Conservation (phyloP, 768 basidiomycete genomes). For the Cubamyces sp. region DNA sequence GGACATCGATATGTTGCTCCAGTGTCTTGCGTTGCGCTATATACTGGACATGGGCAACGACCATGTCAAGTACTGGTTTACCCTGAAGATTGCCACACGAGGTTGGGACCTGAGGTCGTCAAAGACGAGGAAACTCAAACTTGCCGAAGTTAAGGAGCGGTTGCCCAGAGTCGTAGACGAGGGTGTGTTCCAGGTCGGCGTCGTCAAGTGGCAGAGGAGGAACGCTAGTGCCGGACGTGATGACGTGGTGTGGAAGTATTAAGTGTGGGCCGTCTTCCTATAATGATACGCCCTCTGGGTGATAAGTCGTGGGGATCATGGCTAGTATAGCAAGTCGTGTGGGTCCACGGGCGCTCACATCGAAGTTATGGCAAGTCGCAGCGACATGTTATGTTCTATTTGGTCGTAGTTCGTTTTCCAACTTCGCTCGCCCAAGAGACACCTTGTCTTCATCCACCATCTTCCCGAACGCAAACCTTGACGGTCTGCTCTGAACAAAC, state of each 20-base stretch:
- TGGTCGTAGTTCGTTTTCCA: slow-evolving; percentile 16
- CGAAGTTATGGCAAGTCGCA: too few species aligned
- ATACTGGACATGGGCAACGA: background rate
- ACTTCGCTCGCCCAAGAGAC: background rate
- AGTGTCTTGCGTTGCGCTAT: background rate
- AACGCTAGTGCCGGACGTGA: background rate
- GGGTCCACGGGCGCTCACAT: background rate
- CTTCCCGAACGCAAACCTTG: slow-evolving; percentile 7
- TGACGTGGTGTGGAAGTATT: background rate
- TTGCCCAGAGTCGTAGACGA: background rate
- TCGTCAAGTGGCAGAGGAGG: background rate
- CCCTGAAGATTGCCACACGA: background rate
- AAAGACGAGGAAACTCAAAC: background rate
- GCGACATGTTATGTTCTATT: slow-evolving; percentile 6
- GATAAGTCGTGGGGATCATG: too few species aligned
- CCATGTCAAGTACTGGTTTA: background rate
- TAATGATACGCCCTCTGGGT: too few species aligned
- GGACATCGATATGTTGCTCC: slow-evolving; percentile 7
- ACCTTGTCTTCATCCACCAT: slow-evolving; percentile 12
- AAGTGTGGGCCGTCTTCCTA: too few species aligned
- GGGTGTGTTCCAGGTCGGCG: background rate
- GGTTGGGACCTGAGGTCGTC: background rate
- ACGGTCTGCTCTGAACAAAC: slow-evolving; percentile 7
- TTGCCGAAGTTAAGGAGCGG: background rate
- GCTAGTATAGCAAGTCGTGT: background rate